Conservation (phyloP, 306 rosid genomes). For the Cucurbita argyrosperma region DNA sequence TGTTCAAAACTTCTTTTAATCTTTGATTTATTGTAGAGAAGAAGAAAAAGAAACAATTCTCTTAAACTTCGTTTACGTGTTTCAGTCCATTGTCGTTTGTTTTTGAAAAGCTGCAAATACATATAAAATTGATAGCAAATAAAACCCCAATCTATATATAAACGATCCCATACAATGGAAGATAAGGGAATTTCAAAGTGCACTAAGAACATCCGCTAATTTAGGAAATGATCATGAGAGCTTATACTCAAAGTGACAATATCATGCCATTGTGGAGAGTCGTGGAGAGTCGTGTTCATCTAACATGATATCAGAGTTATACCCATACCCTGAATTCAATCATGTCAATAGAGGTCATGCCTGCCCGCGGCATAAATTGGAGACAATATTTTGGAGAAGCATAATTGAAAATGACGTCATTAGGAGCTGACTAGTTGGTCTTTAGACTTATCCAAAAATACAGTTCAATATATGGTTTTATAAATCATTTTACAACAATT, state of each 20-base stretch:
- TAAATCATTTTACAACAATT: not conserved
- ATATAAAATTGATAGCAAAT: not conserved
- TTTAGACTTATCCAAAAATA: not conserved
- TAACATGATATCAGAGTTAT: too few species aligned
- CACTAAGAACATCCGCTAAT: not conserved
- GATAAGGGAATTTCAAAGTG: not conserved
- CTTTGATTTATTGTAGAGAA: not conserved
- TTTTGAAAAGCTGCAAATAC: not conserved
- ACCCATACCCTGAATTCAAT: too few species aligned
- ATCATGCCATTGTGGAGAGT: too few species aligned
- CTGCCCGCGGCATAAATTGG: slow-evolving; percentile 9
- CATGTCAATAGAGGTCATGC: too few species aligned
- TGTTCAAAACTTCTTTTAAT: not conserved
- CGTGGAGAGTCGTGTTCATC: too few species aligned
- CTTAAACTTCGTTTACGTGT: too few species aligned
- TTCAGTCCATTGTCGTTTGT: too few species aligned
- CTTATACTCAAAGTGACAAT: too few species aligned
- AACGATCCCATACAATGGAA: not conserved
- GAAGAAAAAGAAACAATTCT: too few species aligned
- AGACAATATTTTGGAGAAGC: slow-evolving; percentile 22
- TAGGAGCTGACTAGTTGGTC: not conserved
- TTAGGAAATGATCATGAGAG: too few species aligned
- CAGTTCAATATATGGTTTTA: not conserved
- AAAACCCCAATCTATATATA: not conserved
- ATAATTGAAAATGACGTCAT: not conserved